A percentile compares a stretch with the other conserved stretches of the same genome.
These are phyloP conservation scores for Metschnikowia anglica DNA, from an alignment of 805 yeast genomes.

Conservation along the genomic window DNA sequence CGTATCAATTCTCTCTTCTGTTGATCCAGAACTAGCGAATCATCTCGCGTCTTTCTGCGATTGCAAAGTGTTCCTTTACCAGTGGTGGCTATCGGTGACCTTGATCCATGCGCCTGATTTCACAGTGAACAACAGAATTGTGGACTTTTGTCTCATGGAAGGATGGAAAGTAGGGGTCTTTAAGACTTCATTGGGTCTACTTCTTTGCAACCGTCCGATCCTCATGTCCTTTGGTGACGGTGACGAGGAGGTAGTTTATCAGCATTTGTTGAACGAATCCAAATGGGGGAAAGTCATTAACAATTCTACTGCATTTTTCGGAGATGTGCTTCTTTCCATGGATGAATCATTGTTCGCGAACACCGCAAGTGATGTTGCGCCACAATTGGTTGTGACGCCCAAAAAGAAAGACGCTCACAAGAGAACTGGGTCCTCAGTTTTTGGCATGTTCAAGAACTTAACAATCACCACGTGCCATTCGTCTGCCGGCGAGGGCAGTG, in stretches of 20 bases:
- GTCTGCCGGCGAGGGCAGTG: constrained; percentile 13
- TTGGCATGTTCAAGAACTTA: constrained; percentile 32
- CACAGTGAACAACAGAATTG: constrained; percentile 45
- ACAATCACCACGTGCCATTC: constrained; percentile 21
- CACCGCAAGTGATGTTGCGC: neutral
- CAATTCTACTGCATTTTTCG: constrained; percentile 39
- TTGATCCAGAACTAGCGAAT: constrained; percentile 39
- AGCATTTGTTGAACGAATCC: constrained; percentile 43
- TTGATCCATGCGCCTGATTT: constrained; percentile 60
- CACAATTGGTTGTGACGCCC: constrained; percentile 8
- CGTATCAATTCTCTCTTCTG: constrained; percentile 38
- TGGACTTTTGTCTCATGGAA: constrained; percentile 53
- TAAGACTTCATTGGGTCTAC: constrained; percentile 54
- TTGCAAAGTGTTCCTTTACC: constrained; percentile 51
- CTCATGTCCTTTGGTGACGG: constrained; percentile 32
- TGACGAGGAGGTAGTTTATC: constrained; percentile 45
- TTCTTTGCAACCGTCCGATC: constrained; percentile 48
- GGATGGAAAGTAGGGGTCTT: constrained; percentile 54
- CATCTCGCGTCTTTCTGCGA: constrained; percentile 47
- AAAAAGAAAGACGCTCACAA: constrained; percentile 9
- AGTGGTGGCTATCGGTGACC: constrained; percentile 64
- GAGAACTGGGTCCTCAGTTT: constrained; percentile 23
- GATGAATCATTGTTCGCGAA: constrained; percentile 31
- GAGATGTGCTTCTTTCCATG: constrained; percentile 37
- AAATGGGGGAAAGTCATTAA: constrained; percentile 44